phyloP scores from a whole-genome alignment of 495 filamentous ascomycete genomes.

The Xylaria grammica region DNA sequence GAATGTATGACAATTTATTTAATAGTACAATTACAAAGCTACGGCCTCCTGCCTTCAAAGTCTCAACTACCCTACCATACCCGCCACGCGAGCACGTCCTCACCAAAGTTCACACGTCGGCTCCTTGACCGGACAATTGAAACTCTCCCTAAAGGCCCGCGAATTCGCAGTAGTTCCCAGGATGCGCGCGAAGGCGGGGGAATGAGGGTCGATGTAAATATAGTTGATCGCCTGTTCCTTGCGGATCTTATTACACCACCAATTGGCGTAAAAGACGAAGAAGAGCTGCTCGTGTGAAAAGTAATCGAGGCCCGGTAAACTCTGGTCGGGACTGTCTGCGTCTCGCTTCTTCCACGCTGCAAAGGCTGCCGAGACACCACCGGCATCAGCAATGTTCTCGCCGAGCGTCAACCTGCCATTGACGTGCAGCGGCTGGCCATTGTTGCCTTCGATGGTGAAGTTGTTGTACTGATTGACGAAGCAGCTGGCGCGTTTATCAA shows the following conservation, averaged over 20 bases:
- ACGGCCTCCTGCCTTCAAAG: neutral
- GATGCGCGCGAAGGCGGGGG: slow-evolving; percentile 65
- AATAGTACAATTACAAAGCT: slow-evolving; percentile 8
- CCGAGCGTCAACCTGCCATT: slow-evolving; percentile 71
- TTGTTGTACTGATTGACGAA: slow-evolving; percentile 73
- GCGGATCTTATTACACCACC: slow-evolving; percentile 71
- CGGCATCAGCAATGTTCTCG: slow-evolving; percentile 80
- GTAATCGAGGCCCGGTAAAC: slow-evolving; percentile 66
- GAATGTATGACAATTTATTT: neutral
- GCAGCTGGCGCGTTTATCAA: slow-evolving; percentile 68
- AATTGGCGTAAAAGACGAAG: slow-evolving; percentile 69
- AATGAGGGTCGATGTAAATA: slow-evolving; percentile 69
- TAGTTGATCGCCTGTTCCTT: slow-evolving; percentile 59
- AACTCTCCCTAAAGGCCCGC: slow-evolving; percentile 68
- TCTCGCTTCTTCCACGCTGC: slow-evolving; percentile 67
- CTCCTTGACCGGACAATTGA: slow-evolving; percentile 66
- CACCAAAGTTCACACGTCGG: slow-evolving; percentile 75
- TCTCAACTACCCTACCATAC: neutral
- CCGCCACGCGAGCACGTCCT: neutral
- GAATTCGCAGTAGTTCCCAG: slow-evolving; percentile 71
- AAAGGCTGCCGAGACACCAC: slow-evolving; percentile 69
- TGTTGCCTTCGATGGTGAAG: slow-evolving; percentile 61
- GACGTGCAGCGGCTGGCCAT: slow-evolving; percentile 65
- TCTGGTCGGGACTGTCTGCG: slow-evolving; percentile 55
- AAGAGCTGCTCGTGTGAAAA: slow-evolving; percentile 77